Evolutionary conservation across 768 basidiomycete genomes (phyloP), one percentile per base, ranked within the genome.

Genomic region (Strobilomyces confusus): DNA sequence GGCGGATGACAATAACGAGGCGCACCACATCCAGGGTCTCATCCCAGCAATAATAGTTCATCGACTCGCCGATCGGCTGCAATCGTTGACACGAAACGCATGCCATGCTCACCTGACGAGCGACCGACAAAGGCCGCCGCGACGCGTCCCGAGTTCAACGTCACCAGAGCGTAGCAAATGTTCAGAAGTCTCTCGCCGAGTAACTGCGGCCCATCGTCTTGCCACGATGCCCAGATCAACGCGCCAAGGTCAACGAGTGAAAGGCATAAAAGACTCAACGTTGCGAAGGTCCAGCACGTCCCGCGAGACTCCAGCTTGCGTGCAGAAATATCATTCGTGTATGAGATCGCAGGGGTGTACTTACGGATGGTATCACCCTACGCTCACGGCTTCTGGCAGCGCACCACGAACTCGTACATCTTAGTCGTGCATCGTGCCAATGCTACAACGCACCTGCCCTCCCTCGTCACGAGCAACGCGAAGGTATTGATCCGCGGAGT

Each of bases 391-490:
- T 64, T 52, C 63, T 41, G 46, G 44, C 51, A 49, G 51, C 42
- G 54, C 56, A 56, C 40, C 55, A 58, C 59, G 62, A 69, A 67
- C 64, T 62, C 67, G 17, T 73, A 70, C 69, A 72, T 70, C 78
- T 80, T 68, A 79, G 66, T 59, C 53, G 54, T 25, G 58, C 60
- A 58, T 45, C 57, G 64, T 63, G 63, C 73, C 72, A 75, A 74
- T 74, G 72, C 80, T 77, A 75, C 72, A 78, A 83, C 81, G 81
- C 79, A 83, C 81, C 81, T 82, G 77, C 77, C 75, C 76, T 9
- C 73, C 71, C 58, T 65, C 55, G 56, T 57, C 56, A 57, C 57
- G 57, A 66, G 64, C 55, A 59, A 54, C 61, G 54, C 50, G 61
- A 65, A 58, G 63, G 61, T 53, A 63, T 60, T 63, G 51, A 53